Percentiles rank a stretch among this genome's conserved stretches.
Conservation (phyloP, 140 eudicot genomes). For the Ambrosia hybrid region DNA sequence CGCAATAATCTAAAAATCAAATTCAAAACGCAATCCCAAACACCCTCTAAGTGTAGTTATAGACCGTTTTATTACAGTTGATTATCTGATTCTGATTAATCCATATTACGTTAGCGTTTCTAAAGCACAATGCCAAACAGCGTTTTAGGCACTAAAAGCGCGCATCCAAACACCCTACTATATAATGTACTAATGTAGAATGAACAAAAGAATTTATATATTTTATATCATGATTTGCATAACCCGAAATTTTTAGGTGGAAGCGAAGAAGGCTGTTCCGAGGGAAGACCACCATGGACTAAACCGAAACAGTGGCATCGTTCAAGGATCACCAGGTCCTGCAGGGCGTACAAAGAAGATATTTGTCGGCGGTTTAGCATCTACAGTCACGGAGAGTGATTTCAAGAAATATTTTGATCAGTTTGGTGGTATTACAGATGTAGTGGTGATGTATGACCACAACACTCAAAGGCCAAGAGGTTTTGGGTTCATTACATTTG, state of each 20-base stretch:
- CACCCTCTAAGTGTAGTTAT: too few species aligned
- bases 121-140: not conserved
- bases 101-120: not conserved
- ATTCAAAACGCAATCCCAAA: too few species aligned
- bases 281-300: conserved; percentile 75
- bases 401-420: conserved; percentile 80
- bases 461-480: conserved; percentile 93
- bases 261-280: conserved; percentile 96
- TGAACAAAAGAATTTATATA: not conserved
- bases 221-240: too few species aligned
- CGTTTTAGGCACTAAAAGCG: not conserved
- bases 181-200: not conserved
- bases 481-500: conserved; percentile 83
- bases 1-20: too few species aligned
- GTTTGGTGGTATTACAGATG: conserved; percentile 72
- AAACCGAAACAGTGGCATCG: conserved; percentile 46
- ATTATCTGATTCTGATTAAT: not conserved
- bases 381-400: conserved; percentile 79
- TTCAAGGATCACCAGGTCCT: conserved; percentile 81
- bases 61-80: not conserved
- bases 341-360: conserved; percentile 81
- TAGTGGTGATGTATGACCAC: conserved; percentile 91
- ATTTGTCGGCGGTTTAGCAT: conserved; percentile 92
- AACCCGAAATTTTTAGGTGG: conserved; percentile 49
- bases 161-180: not conserved